phyloP scores from a whole-genome alignment of 148 eudicot species.

The Persicaria tinctoria region DNA sequence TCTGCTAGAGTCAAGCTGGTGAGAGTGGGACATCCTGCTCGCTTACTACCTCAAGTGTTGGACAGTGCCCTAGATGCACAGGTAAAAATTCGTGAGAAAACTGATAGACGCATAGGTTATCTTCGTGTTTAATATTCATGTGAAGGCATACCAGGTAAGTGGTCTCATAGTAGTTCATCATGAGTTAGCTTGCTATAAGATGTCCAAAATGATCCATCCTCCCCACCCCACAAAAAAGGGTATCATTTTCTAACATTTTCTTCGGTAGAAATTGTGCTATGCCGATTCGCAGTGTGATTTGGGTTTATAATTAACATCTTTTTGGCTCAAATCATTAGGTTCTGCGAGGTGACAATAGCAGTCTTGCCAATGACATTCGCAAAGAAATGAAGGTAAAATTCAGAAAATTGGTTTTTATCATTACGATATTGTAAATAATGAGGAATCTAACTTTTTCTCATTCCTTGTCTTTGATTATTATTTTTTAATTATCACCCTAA shows the following conservation, averaged over 20 bases:
- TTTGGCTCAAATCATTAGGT: slow-evolving; percentile 40
- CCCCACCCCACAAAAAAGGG: background rate
- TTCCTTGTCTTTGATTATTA: background rate
- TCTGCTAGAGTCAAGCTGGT: slow-evolving; percentile 78
- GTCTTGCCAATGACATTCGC: slow-evolving; percentile 85
- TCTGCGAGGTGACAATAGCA: slow-evolving; percentile 87
- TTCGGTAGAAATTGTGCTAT: background rate
- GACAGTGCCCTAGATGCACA: slow-evolving; percentile 94
- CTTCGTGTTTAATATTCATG: background rate
- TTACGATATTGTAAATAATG: background rate
- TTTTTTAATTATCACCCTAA: slow-evolving; percentile 12
- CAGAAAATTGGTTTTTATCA: background rate
- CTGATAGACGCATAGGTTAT: background rate
- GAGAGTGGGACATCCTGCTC: slow-evolving; percentile 98
- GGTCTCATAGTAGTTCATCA: background rate
- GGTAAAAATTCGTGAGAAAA: slow-evolving; percentile 29
- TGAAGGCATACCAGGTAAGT: background rate
- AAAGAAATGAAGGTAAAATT: slow-evolving; percentile 81
- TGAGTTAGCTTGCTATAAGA: background rate
- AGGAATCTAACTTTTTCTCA: background rate
- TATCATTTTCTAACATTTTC: background rate
- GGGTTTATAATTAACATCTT: background rate
- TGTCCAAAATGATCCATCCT: background rate
- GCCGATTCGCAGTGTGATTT: background rate
- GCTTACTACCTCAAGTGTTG: slow-evolving; percentile 91